Evolutionary conservation across 148 eudicot genomes (phyloP), one percentile per base, ranked within the genome.

Genomic region (Persicaria tinctoria): DNA sequence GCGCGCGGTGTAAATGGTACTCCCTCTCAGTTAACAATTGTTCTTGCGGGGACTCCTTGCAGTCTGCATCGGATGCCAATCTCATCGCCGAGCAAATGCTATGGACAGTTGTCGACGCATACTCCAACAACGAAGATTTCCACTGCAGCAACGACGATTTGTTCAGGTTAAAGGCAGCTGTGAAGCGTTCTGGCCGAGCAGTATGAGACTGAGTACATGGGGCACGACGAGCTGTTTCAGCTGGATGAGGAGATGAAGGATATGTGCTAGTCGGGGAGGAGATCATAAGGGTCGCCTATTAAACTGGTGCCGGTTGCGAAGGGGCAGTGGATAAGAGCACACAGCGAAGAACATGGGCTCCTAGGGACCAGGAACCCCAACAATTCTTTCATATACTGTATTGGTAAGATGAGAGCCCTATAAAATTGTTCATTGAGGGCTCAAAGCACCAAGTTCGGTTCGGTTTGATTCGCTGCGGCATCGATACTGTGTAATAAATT

Each of bases 341-440:
- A 81, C 77, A 84, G 87, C 49, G 81, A 84, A 73, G 87, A 84
- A 48, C 84, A 84, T 77, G 87, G 84, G 41, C 81, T 84, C 59
- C 56, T 81, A 18, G 84, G 84, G 32, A 81, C 79, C 38, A 66
- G 87, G 76, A 81, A 81, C 73, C 79, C 81, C 16, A 84, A 81
- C 75, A 84, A 57, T 66, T 70, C 86, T 12, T 72, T 84, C n/a
- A 73, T 74, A 44, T 77, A 82, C 76, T 84, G 84, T 84, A 68
- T 84, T 49, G 82, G 81, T 70, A 84, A 84, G 82, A 77, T 72
- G 79, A 81, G 77, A 72, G 84, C 27, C 77, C 32, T 79, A 72
- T 48, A 84, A 81, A 78, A 79, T 81, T 71, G 80, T 81, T 71
- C 86, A 84, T 9, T 0, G 27, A 23, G 27, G 27, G 27, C 27